A percentile compares a stretch with the other conserved stretches of the same genome.
phyloP scores from a whole-genome alignment of 257 asterid genomes.

The Paraleonurus japonicus region DNA sequence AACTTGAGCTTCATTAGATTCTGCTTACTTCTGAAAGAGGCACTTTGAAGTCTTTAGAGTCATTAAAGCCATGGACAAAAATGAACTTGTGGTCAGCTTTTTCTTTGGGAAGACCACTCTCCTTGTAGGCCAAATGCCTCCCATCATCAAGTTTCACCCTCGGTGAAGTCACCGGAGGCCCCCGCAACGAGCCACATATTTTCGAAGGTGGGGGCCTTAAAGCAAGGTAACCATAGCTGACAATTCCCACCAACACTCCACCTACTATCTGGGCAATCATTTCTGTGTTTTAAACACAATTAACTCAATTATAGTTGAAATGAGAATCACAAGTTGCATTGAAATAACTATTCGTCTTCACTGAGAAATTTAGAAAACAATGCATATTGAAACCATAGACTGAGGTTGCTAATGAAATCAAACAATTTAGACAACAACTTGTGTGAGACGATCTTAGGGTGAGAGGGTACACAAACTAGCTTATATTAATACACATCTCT shows the following conservation, averaged over 20 bases:
- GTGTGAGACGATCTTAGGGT: too few relatives aligned
- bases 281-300: conserved; percentile 29
- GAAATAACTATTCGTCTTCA: neutral
- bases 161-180: conserved; percentile 71
- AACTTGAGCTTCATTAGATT: neutral
- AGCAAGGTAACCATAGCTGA: conserved; percentile 56
- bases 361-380: neutral
- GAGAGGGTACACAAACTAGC: too few relatives aligned
- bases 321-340: neutral
- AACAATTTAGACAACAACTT: too few relatives aligned
- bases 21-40: conserved; percentile 58
- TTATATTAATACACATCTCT: too few relatives aligned
- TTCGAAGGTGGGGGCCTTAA: conserved; percentile 64
- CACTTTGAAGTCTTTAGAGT: conserved; percentile 54
- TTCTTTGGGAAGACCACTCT: conserved; percentile 61
- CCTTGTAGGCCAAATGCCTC: conserved; percentile 77
- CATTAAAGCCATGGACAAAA: conserved; percentile 60
- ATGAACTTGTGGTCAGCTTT: conserved; percentile 61
- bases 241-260: conserved; percentile 42
- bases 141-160: conserved; percentile 68
- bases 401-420: neutral
- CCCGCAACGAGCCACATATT: conserved; percentile 70
- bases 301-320: neutral
- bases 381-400: too few relatives aligned
- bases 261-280: conserved; percentile 55